Conservation (phyloP, 2,329 filamentous ascomycete genomes). For the Endocalyx cinctus region DNA sequence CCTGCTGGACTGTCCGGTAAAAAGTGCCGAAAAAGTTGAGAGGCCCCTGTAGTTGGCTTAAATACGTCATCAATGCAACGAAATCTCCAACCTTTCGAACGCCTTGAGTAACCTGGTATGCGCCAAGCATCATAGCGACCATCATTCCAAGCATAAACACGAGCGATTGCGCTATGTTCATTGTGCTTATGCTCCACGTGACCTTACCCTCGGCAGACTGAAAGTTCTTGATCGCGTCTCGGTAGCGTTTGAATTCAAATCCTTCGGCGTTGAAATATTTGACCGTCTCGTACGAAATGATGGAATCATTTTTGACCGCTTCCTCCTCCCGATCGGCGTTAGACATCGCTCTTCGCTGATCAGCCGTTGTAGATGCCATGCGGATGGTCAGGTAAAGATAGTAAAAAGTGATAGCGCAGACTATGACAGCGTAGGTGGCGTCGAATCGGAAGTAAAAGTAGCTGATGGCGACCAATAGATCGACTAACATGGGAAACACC, state of each 20-base stretch:
- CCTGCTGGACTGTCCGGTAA: slow-evolving; percentile 91
- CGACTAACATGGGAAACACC: slow-evolving; percentile 89
- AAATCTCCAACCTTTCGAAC: slow-evolving; percentile 65
- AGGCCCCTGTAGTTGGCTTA: slow-evolving; percentile 74
- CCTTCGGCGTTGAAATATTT: slow-evolving; percentile 86
- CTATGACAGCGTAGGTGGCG: slow-evolving; percentile 83
- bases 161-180: slow-evolving; percentile 77
- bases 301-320: slow-evolving; percentile 96
- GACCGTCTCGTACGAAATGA: slow-evolving; percentile 96
- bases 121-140: slow-evolving; percentile 66
- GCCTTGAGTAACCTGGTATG: slow-evolving; percentile 69
- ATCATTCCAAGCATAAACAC: slow-evolving; percentile 76
- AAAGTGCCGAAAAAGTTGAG: slow-evolving; percentile 91
- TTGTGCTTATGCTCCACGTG: slow-evolving; percentile 68
- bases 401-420: slow-evolving; percentile 86
- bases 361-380: slow-evolving; percentile 88
- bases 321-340: slow-evolving; percentile 94
- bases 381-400: slow-evolving; percentile 96
- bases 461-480: slow-evolving; percentile 77
- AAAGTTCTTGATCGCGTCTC: slow-evolving; percentile 64
- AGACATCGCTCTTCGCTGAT: slow-evolving; percentile 88
- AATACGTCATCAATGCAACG: slow-evolving; percentile 69
- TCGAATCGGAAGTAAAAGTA: slow-evolving; percentile 79
- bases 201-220: slow-evolving; percentile 74
- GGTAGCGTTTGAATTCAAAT: slow-evolving; percentile 73